Base-by-base conservation (phyloP, 1,139 yeast genomes). In the Geotrichum aggregatum region DNA sequence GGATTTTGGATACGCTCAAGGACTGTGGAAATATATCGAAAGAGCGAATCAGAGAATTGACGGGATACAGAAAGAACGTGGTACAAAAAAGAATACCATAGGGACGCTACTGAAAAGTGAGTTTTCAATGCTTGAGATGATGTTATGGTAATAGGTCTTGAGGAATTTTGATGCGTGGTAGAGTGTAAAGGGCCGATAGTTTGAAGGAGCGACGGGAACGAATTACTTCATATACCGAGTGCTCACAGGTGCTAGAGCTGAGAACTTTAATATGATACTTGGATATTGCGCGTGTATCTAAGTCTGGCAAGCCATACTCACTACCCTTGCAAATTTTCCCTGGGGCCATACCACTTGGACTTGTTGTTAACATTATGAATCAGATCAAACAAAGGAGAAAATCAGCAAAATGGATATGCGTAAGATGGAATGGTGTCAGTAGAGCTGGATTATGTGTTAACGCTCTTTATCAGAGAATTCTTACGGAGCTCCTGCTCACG, bases 401-500 rank as follows among this genome's bases (percentile, higher is more conserved):
- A 40, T 5, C 43, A 22, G 14, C 43, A 41, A 39, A 8, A 43
- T 33, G 38, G 47, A 43, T 33, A 43, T 18, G 38, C 39, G 47
- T 43, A 43, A 43, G 47, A 33, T 13, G 4, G 19, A 21, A 13
- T 24, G 22, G 7, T n/a, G 8, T 14, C 41, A 21, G 28, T 16
- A 10, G 28, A 26, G 36, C 34, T 26, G 24, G 24, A 30, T 3
- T 42, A 13, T 22, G 22, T 30, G 22, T 42, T 42, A 42, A 42
- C 41, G 4, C 35, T 42, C 35, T 28, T 26, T 21, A 21, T 7
- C 19, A 26, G 35, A 42, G 21, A 21, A 42, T 14, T 14, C 45
- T 26, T 42, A 43, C 47, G 47, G 47, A 31, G 47, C 47, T 33
- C 47, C 47, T 33, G 18, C 11, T 16, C 38, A 18, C 28, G 47